Evolutionary conservation across 1,284 basidiomycete species (phyloP).

Genomic region (Malassezia slooffiae): DNA sequence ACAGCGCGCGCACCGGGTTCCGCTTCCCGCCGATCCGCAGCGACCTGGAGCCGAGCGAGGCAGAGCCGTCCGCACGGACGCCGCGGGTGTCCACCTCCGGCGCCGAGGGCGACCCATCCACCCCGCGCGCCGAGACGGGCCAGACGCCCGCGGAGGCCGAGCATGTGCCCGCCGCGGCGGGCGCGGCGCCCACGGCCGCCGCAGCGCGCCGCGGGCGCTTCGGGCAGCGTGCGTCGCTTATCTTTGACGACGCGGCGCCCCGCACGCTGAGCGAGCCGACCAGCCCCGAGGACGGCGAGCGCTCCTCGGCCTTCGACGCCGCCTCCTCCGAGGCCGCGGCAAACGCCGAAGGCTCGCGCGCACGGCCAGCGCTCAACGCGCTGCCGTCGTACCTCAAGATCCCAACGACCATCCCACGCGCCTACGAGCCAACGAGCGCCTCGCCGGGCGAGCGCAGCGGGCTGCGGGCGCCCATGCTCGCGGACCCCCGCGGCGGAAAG

Average conservation of each 20-base stretch:
- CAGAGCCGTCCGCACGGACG: background rate
- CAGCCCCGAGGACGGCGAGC: background rate
- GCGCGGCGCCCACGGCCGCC: background rate
- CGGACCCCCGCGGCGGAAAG: too few species aligned
- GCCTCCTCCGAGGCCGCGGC: too few species aligned
- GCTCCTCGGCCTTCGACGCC: too few species aligned
- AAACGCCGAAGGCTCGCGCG: too few species aligned
- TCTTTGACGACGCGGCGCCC: conserved; percentile 7
- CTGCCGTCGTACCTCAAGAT: conserved; percentile 45
- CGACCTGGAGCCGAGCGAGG: background rate
- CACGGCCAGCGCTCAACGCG: too few species aligned
- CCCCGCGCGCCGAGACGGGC: background rate
- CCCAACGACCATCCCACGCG: conserved; percentile 39
- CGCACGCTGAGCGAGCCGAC: background rate
- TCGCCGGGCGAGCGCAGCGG: too few species aligned
- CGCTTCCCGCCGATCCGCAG: background rate
- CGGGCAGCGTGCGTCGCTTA: conserved; percentile 13
- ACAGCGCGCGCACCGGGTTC: background rate
- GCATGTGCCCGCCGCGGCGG: background rate
- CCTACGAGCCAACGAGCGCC: too few species aligned
- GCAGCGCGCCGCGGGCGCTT: background rate
- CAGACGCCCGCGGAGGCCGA: background rate
- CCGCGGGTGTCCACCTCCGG: background rate
- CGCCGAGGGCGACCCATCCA: background rate
- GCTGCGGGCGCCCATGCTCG: too few species aligned